Conservation (phyloP, 768 basidiomycete genomes). For the Mycena olivaceomarginata region DNA sequence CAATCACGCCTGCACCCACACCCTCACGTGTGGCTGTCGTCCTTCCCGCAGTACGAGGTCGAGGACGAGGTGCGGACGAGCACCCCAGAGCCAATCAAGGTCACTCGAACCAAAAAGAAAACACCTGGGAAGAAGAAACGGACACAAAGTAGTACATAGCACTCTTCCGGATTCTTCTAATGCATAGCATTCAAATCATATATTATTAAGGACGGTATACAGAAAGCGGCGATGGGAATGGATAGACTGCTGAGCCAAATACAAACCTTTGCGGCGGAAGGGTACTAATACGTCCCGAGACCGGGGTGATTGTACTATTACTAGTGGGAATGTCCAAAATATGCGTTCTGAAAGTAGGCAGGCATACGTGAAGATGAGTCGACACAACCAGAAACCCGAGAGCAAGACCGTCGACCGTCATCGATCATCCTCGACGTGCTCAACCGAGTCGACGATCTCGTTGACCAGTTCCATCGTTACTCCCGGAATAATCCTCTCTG, state of each 20-base stretch:
- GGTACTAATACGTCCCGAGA: conserved; percentile 26
- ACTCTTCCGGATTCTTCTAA: conserved; percentile 31
- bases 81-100: conserved; percentile 84
- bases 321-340: conserved; percentile 42
- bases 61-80: conserved; percentile 68
- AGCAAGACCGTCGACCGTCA: conserved; percentile 51
- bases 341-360: conserved; percentile 32
- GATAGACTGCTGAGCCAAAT: conserved; percentile 29
- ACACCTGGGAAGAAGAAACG: conserved; percentile 82
- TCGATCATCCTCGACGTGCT: conserved; percentile 89
- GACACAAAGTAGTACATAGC: conserved; percentile 52
- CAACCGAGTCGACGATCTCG: conserved; percentile 95
- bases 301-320: conserved; percentile 30
- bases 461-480: conserved; percentile 94
- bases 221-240: conserved; percentile 46
- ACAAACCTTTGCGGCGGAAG: conserved; percentile 36
- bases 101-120: conserved; percentile 83
- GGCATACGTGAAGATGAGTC: conserved; percentile 23
- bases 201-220: conserved; percentile 51
- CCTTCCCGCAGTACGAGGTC: conserved; percentile 75
- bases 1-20: conserved; percentile 56
- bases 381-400: conserved; percentile 35
- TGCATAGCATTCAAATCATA: conserved; percentile 47
- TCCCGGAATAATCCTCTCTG: conserved; percentile 96
- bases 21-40: conserved; percentile 56